Evolutionary conservation across 179 eudicot species (phyloP), one percentile per base, ranked within the genome.

Genomic region (Spinacia oleracea): DNA sequence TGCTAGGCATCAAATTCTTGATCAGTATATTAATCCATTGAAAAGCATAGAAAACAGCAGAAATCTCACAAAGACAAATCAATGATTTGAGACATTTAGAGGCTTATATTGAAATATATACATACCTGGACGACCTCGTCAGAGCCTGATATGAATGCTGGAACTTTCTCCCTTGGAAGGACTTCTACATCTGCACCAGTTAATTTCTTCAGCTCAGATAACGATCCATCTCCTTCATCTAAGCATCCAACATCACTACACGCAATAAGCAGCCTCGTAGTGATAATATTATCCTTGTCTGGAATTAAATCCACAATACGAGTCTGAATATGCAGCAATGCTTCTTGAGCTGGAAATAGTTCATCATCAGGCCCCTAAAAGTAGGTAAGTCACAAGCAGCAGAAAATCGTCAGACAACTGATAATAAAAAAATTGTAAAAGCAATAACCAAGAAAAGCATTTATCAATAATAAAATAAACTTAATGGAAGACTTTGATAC

Each of bases 341-440:
- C 98, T 89, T 95, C 98, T 87, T 95, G 98, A 79, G 98, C 98
- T 42, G 98, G 98, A 89, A 95, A 95, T 69, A 95, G 88, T 82
- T 95, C 98, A 81, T 95, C 98, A 43, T 95, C 98, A 56, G 98
- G 98, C 67, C 98, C 98, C 98, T 95, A n/a, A n/a, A n/a, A n/a
- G n/a, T n/a, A 78, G 27, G 43, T 60, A 81, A 85, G 60, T 58
- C 66, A 75, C 64, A 81, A 45, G 78, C 81, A 80, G 35, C 74
- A 80, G 56, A 78, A 77, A 60, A 74, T n/a, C 74, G 53, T 78
- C 51, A 87, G 70, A 71, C 2, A 63, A 46, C 18, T 72, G 65
- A 38, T 35, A 21, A 50, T 79, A 46, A 45, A 1, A 46, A 25
- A 15, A 14, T 20, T 20, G 14, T 21, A 16, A 73, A 27, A 35